These are phyloP conservation scores for Pythium phragmiticola DNA, from an alignment of 352 stramenopile species.

Conservation along the genomic window DNA sequence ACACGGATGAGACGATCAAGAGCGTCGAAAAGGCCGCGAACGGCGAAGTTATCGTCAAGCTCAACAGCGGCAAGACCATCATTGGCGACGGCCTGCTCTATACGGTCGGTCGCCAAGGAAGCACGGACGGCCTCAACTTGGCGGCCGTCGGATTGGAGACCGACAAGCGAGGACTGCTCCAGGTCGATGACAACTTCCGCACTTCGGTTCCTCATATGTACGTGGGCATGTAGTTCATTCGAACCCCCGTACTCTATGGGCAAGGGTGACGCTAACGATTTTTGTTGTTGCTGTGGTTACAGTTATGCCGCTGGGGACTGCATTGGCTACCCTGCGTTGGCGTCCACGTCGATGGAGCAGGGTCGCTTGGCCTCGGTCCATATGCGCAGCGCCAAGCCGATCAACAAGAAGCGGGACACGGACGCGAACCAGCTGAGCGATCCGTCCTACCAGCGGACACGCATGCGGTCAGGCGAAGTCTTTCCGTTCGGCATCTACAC, in stretches of 20 bases:
- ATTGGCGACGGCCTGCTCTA: slow-evolving; percentile 84
- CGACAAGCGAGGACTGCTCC: slow-evolving; percentile 81
- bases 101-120: slow-evolving; percentile 84
- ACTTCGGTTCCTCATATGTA: slow-evolving; percentile 87
- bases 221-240: slow-evolving; percentile 5
- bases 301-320: slow-evolving; percentile 90
- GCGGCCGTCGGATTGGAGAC: slow-evolving; percentile 70
- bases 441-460: slow-evolving; percentile 63
- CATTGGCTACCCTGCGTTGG: slow-evolving; percentile 88
- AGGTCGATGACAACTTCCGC: slow-evolving; percentile 90
- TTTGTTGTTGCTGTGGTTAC: slow-evolving; percentile 11
- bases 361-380: slow-evolving; percentile 83
- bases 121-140: slow-evolving; percentile 84
- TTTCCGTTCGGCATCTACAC: slow-evolving; percentile 90
- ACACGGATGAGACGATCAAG: slow-evolving; percentile 78
- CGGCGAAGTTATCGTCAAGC: slow-evolving; percentile 70
- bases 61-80: slow-evolving; percentile 87
- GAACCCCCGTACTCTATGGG: no score
- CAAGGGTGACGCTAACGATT: no score
- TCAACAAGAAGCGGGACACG: slow-evolving; percentile 47
- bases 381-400: slow-evolving; percentile 75
- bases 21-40: slow-evolving; percentile 61
- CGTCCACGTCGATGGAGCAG: slow-evolving; percentile 91
- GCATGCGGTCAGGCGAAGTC: slow-evolving; percentile 84
- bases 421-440: slow-evolving; percentile 55